These are phyloP conservation scores for Penicillium fimorum DNA, from an alignment of 495 filamentous ascomycete genomes.

Conservation along the genomic window DNA sequence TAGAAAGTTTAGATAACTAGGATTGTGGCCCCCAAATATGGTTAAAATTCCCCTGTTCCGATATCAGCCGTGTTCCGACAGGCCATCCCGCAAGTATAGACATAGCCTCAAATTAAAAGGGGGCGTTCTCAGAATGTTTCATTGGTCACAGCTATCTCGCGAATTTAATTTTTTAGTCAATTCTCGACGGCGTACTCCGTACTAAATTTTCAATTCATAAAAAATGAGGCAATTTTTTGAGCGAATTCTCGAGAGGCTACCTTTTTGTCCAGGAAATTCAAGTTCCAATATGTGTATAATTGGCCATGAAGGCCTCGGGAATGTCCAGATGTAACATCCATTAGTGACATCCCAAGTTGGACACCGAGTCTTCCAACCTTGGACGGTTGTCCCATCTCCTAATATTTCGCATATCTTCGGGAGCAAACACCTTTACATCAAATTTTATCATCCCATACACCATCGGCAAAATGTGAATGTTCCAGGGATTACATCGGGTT, in stretches of 20 bases:
- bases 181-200: not conserved
- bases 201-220: not conserved
- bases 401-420: too few relatives aligned
- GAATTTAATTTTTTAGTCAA: not conserved
- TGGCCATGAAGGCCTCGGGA: too few relatives aligned
- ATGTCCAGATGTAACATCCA: too few relatives aligned
- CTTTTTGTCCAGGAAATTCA: not conserved
- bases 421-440: too few relatives aligned
- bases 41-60: not conserved
- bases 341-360: too few relatives aligned
- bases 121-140: not conserved
- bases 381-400: too few relatives aligned
- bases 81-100: conserved; percentile 9
- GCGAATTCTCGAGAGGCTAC: conserved; percentile 12
- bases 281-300: too few relatives aligned
- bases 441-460: not conserved
- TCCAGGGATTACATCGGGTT: not conserved
- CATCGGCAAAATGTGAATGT: not conserved
- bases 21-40: not conserved
- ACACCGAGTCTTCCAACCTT: too few relatives aligned
- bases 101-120: not conserved
- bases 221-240: conserved; percentile 13
- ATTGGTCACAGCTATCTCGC: not conserved
- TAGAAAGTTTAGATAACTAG: not conserved
- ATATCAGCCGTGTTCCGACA: not conserved